Base-by-base conservation (phyloP, 2,329 filamentous ascomycete genomes). In the Botrytis medusae region DNA sequence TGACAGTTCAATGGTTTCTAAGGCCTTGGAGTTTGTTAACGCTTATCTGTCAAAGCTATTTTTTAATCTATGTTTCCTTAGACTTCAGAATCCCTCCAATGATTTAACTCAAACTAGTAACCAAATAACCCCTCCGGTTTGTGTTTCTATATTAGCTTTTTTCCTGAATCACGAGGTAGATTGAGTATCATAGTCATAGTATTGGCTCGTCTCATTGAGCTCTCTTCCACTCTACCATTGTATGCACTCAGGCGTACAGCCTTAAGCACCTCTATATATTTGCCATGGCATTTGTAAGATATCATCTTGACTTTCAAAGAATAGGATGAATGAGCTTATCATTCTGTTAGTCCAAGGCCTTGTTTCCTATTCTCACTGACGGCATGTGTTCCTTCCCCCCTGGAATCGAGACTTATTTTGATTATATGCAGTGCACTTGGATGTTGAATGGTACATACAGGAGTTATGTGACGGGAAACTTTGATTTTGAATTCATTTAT, bases 71-170 rank as follows among this genome's bases (percentile, higher is more conserved):
- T 16, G 25, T n/a, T 54, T 12, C 0, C 18, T 18, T 54, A 54
- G 4, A 29, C 14, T 54, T 54, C 6, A 29, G 1, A 57, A 3
- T 9, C 0, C 9, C 51, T 18, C 4, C n/a, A 32, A 29, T 18
- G 16, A 57, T 8, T 1, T 9, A 18, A 29, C 5, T 29, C 51
- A 29, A 57, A 7, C 20, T 29, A 6, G 25, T n/a, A 9, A 57
- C 1, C 7, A 29, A 16, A 29, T 0, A 2, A 2, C 14, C 2
- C 14, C 14, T 1, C n/a, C n/a, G 14, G 0, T 29, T 29, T 29
- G n/a, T 57, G n/a, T 57, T 18, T 29, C 7, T 1, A 18, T 18
- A 1, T 9, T 4, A 18, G 14, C n/a, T 4, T 29, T 29, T 18
- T 18, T 14, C 18, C n/a, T 9, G 7, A 7, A 57, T 57, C 16